Conservation (phyloP, 495 filamentous ascomycete species). For the Talaromyces liani region DNA sequence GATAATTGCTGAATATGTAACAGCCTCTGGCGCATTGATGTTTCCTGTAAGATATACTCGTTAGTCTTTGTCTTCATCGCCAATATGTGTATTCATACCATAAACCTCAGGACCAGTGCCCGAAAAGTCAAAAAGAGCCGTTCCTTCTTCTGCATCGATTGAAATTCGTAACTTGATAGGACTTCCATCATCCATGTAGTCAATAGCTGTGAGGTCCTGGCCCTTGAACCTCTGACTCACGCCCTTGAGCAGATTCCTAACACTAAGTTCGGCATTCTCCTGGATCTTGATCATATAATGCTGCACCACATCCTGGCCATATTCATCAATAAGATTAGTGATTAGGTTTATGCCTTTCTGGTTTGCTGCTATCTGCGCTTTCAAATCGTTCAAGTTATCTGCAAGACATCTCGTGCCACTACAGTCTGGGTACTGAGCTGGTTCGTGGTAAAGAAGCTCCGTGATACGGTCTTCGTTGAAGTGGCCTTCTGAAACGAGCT, state of each 20-base stretch:
- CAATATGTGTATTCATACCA: constrained; percentile 21
- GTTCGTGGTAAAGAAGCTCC: constrained; percentile 73
- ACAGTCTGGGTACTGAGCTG: constrained; percentile 77
- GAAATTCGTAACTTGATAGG: constrained; percentile 69
- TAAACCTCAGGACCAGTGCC: constrained; percentile 76
- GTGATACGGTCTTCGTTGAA: constrained; percentile 83
- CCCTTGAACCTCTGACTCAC: constrained; percentile 66
- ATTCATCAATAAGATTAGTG: constrained; percentile 72
- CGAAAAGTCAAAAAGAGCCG: constrained; percentile 76
- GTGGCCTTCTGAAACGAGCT: constrained; percentile 78
- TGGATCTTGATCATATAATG: constrained; percentile 95
- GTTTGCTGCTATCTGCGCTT: constrained; percentile 91
- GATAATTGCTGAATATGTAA: constrained; percentile 85
- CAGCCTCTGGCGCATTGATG: constrained; percentile 81
- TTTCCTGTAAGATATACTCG: constrained; percentile 39
- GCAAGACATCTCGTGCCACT: constrained; percentile 79
- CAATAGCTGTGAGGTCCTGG: constrained; percentile 62
- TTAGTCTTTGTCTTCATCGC: not conserved
- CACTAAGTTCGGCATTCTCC: constrained; percentile 77
- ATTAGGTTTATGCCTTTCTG: constrained; percentile 93
- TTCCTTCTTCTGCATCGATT: constrained; percentile 69
- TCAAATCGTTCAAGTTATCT: constrained; percentile 92
- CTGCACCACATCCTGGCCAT: constrained; percentile 80
- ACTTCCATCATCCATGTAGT: constrained; percentile 84
- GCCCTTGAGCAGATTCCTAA: constrained; percentile 68